Conservation (phyloP, 331 rosid genomes). For the Malus hybrid region DNA sequence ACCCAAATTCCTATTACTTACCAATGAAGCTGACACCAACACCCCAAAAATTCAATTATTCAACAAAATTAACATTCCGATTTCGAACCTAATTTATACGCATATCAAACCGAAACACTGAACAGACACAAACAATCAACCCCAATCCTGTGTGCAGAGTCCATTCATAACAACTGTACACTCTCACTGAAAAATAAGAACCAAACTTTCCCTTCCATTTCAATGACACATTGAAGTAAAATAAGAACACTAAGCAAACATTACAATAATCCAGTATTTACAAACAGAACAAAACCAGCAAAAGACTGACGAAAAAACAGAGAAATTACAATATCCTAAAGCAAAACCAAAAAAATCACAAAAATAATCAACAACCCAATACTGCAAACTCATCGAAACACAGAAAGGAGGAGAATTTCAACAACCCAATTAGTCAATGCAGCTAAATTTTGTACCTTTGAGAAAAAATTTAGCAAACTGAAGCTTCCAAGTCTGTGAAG, state of each 20-base stretch:
- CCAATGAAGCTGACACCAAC: too few relatives aligned
- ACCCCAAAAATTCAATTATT: not conserved
- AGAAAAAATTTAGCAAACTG: conserved; percentile 19
- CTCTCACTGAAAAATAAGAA: not conserved
- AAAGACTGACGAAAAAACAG: not conserved
- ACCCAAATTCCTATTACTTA: too few relatives aligned
- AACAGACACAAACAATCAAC: not conserved
- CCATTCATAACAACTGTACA: not conserved
- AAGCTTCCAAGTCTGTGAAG: conserved; percentile 9
- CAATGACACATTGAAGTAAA: not conserved
- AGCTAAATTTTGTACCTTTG: conserved; percentile 25
- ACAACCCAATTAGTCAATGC: conserved; percentile 17
- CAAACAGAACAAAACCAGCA: not conserved
- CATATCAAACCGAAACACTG: not conserved
- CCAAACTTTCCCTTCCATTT: not conserved
- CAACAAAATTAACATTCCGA: not conserved
- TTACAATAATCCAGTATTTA: not conserved
- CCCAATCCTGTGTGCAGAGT: not conserved
- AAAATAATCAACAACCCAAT: conserved; percentile 13
- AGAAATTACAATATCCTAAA: not conserved
- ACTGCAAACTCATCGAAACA: not conserved
- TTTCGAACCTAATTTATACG: not conserved
- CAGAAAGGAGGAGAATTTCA: conserved; percentile 7
- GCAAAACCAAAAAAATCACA: not conserved
- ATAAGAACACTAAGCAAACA: not conserved